Base-by-base conservation (phyloP, 441 rosid genomes). In the Hypseocharis bilobata region DNA sequence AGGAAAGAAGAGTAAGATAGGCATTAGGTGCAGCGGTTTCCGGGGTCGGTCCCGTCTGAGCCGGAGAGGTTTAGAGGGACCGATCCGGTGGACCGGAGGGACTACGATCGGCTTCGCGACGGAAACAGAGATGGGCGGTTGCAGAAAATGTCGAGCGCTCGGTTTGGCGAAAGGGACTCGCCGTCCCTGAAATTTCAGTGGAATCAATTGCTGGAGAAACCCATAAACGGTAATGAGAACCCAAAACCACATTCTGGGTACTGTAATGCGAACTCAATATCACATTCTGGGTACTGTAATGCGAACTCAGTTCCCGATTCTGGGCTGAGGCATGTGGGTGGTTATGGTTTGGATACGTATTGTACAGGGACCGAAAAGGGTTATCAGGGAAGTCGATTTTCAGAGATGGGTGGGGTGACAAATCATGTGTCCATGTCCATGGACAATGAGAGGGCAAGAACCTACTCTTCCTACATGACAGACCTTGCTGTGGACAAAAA, bases 161-260 rank as follows among this genome's bases (percentile, higher is more conserved):
- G 11, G 42, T 36, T 36, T 14, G 1, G 14, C 11, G 42, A 36
- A 14, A 59, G 49, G 13, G 65, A 45, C 4, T 67, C 78, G 1
- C 30, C 77, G 8, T 70, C 66, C 6, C 44, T 13, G 16, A 81
- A 80, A 73, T 83, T 76, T 54, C 77, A 58, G 19, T 77, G 84
- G 86, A 66, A 69, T 45, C 74, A 56, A 30, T 66, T 79, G 30
- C 25, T 65, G 74, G 67, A 11, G 29, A 57, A 47, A 22, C 61
- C 63, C 54, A 14, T 25, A 7, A 57, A 65, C 54, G 62, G 16
- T 36, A 28, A 3, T 16, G 19, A 26, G 23, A 54, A 54, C 14
- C 59, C 6, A 54, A 7, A 26, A 6, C 29, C 14, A 10, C 22
- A 54, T 7, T 22, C 30, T 26, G n/a, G 59, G 2, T 56, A 11